Evolutionary conservation across 2,329 filamentous ascomycete genomes (phyloP), one percentile per base, ranked within the genome.

Genomic region (Xylaria sp.): DNA sequence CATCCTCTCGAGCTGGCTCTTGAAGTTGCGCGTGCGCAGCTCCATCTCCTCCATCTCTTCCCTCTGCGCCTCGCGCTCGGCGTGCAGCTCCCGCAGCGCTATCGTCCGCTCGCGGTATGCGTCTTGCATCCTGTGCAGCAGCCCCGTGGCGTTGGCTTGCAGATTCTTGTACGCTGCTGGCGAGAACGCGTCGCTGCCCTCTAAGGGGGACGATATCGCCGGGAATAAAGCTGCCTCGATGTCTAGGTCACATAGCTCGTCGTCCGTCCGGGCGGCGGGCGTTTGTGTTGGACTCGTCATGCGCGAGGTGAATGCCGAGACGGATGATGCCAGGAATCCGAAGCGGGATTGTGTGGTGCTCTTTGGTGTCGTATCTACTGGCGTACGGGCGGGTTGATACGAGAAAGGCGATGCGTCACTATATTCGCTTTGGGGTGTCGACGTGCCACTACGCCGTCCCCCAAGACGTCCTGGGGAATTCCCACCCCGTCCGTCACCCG

Each of bases 111-210:
- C 79, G 57, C 86, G 86, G 76, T 90, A 91, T 36, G 88, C 89
- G 12, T 78, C 79, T 73, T 91, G 90, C 72, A 90, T 85, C 75
- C 82, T 85, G 25, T 80, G 81, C 28, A 91, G 77, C 4, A 90
- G 79, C 3, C 86, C 85, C 4, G 82, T 80, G 2, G 89, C 89
- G 66, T 88, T 89, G 71, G 81, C 79, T 67, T 88, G 86, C n/a
- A 90, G 81, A 75, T 88, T 90, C 76, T 88, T 89, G 79, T 85
- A 91, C 10, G 86, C 85, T 0, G 86, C 83, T 0, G 88, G 88
- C 0, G 88, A 89, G 76, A 89, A 88, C 1, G 85, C 75, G 41
- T 46, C 41, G 49, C 88, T 85, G 46, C 82, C 78, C 13, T 84
- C 82, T 0, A 75, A 72, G 0, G 85, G 80, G 0, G 80, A 74